Conservation (phyloP, 2,329 filamentous ascomycete genomes). For the Aureobasidium sp. region DNA sequence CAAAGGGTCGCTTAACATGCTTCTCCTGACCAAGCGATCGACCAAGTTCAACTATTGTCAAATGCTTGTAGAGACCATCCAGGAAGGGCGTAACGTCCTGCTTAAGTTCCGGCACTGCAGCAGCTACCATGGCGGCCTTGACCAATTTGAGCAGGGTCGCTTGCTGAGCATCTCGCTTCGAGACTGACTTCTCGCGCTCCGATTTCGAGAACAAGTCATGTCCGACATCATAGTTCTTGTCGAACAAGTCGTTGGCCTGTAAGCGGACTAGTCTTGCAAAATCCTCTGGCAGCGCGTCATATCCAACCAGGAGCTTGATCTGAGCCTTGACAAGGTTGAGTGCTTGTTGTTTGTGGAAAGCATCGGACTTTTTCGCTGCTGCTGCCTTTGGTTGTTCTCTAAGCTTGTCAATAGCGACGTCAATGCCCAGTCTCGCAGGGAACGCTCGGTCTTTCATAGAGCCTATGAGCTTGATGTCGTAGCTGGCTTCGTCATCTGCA, state of each 20-base stretch:
- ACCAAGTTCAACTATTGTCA: slow-evolving; percentile 83
- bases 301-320: slow-evolving; percentile 82
- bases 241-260: slow-evolving; percentile 77
- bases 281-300: slow-evolving; percentile 83
- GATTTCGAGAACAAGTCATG: slow-evolving; percentile 65
- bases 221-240: slow-evolving; percentile 64
- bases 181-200: slow-evolving; percentile 73
- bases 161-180: slow-evolving; percentile 82
- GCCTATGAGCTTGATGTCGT: slow-evolving; percentile 82
- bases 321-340: slow-evolving; percentile 82
- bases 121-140: slow-evolving; percentile 80
- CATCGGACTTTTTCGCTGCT: slow-evolving; percentile 60
- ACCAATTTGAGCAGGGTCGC: slow-evolving; percentile 75
- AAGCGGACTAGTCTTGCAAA: slow-evolving; percentile 76
- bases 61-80: slow-evolving; percentile 76
- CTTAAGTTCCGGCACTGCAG: slow-evolving; percentile 73
- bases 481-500: slow-evolving; percentile 79
- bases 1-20: slow-evolving; percentile 69
- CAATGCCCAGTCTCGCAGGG: slow-evolving; percentile 76
- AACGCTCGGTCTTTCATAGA: slow-evolving; percentile 86
- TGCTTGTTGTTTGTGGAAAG: slow-evolving; percentile 88
- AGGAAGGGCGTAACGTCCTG: slow-evolving; percentile 69
- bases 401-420: slow-evolving; percentile 80
- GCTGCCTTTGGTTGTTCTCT: slow-evolving; percentile 66
- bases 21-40: slow-evolving; percentile 75